Conservation (phyloP, 2,329 filamentous ascomycete genomes). For the Pyrenophora teres region DNA sequence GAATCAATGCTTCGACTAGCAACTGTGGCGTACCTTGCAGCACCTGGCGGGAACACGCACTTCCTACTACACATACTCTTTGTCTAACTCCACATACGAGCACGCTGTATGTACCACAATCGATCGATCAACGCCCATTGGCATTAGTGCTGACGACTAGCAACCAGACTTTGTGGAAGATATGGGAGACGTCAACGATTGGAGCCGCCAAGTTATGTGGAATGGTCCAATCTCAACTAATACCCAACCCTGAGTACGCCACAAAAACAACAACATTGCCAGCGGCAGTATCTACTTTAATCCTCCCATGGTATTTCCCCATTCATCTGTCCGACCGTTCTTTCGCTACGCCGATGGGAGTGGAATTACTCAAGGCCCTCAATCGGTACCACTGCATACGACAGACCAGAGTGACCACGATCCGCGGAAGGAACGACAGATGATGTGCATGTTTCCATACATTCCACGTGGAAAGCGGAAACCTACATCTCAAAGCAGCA, state of each 20-base stretch:
- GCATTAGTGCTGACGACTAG: slow-evolving; percentile 5
- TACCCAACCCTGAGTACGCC: too few species aligned
- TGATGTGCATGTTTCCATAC: slow-evolving; percentile 28
- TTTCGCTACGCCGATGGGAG: too few species aligned
- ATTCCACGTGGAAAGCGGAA: slow-evolving; percentile 36
- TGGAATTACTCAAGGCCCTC: too few species aligned
- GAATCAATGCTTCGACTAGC: slow-evolving; percentile 6
- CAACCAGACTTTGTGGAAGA: slow-evolving; percentile 1
- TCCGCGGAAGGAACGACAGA: slow-evolving; percentile 9
- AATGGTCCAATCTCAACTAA: slow-evolving; percentile 19
- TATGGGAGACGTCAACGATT: slow-evolving; percentile 6
- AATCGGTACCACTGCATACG: neutral
- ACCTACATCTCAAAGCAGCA: slow-evolving; percentile 21
- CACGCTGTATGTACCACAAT: slow-evolving; percentile 29
- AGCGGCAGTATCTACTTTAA: too few species aligned
- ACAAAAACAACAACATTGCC: too few species aligned
- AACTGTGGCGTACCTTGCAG: slow-evolving; percentile 34
- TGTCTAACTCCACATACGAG: slow-evolving; percentile 26
- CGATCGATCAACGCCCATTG: slow-evolving; percentile 7
- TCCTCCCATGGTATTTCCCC: too few species aligned
- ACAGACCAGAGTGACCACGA: neutral
- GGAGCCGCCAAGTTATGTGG: slow-evolving; percentile 25
- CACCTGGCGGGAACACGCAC: slow-evolving; percentile 18
- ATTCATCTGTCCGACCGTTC: too few species aligned
- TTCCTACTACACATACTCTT: slow-evolving; percentile 15